phyloP scores from a whole-genome alignment of 2,329 filamentous ascomycete species.

The Xylariomycetidae sp. region DNA sequence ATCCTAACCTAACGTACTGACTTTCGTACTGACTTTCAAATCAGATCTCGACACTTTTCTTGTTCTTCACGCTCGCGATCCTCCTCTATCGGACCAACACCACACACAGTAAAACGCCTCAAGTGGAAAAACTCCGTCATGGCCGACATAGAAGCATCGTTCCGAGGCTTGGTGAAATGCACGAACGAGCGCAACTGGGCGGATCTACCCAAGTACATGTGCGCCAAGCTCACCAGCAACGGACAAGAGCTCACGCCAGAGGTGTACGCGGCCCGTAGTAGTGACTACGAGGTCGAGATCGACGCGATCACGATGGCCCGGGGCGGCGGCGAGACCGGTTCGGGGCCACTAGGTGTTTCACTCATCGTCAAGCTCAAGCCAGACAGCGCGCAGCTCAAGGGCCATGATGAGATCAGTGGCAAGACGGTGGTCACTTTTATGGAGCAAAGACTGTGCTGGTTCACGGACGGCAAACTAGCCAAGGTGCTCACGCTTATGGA shows the following conservation, averaged over 20 bases:
- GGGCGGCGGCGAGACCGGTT: constrained; percentile 12
- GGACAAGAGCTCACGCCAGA: constrained; percentile 9
- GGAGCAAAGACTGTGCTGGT: constrained; percentile 15
- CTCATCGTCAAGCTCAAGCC: constrained; percentile 8
- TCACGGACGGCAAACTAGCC: constrained; percentile 12
- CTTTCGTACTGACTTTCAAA: no score
- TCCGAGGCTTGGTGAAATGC: constrained; percentile 13
- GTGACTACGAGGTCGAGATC: constrained; percentile 10
- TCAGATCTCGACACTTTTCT: no score
- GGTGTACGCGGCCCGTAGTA: constrained; percentile 10
- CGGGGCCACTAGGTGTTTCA: constrained; percentile 6
- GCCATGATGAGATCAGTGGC: not conserved
- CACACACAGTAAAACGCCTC: no score
- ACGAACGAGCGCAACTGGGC: constrained; percentile 16
- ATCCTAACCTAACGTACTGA: no score
- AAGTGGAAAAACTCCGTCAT: constrained; percentile 4
- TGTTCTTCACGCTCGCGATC: not conserved
- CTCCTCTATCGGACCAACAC: not conserved
- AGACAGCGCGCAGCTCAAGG: no score
- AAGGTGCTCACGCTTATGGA: constrained; percentile 11
- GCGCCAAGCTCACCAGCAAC: constrained; percentile 9
- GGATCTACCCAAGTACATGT: constrained; percentile 12
- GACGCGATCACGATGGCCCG: constrained; percentile 16
- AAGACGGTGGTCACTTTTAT: constrained; percentile 6
- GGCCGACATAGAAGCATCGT: constrained; percentile 10